phyloP scores from a whole-genome alignment of 2,329 filamentous ascomycete genomes.

The Xylaria sp. region DNA sequence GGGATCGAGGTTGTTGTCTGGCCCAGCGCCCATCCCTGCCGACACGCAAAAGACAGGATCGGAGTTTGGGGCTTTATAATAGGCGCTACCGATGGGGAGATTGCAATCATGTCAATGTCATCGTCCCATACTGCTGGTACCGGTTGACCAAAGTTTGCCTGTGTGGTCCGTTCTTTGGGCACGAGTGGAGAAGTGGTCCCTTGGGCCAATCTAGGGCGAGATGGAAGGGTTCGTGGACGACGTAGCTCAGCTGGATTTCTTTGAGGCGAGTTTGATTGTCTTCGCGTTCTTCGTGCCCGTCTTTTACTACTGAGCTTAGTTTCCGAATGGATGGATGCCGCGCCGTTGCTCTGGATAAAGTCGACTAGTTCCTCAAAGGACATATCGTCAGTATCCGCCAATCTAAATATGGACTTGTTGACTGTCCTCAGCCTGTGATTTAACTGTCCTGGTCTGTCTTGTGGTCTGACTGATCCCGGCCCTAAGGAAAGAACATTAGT shows the following conservation, averaged over 20 bases:
- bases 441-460: neutral
- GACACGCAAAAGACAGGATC: constrained; percentile 20
- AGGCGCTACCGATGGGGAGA: neutral
- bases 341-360: constrained; percentile 11
- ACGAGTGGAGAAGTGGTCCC: neutral
- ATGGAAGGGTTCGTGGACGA: neutral
- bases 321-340: neutral
- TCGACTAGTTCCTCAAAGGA: constrained; percentile 13
- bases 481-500: neutral
- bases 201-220: neutral
- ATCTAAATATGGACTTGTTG: neutral
- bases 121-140: neutral
- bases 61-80: neutral
- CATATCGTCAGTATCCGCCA: neutral
- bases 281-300: neutral
- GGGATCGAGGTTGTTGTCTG: constrained; percentile 11
- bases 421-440: neutral
- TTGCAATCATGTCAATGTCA: neutral
- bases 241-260: neutral
- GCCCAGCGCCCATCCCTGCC: constrained; percentile 18
- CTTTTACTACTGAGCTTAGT: neutral
- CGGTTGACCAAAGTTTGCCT: neutral
- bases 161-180: too few species aligned
- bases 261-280: neutral
- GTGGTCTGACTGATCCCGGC: neutral